Evolutionary conservation across 345 rosid species (phyloP).

Genomic region (Acer campestre): DNA sequence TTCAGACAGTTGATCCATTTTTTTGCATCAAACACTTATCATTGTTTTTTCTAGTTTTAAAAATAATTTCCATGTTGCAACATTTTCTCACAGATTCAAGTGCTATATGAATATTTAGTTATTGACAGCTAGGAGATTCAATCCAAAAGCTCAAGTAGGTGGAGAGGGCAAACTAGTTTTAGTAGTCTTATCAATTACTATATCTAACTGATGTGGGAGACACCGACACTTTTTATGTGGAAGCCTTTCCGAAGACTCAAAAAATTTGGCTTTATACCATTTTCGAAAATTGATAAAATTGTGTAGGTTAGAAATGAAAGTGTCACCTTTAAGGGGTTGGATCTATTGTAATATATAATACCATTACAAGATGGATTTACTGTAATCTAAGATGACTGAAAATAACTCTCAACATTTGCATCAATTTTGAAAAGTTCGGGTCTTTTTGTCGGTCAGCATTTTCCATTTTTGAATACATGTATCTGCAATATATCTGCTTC

Average conservation of each 20-base stretch:
- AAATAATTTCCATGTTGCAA: not conserved
- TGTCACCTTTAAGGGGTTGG: not conserved
- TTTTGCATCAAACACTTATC: not conserved
- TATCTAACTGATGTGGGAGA: not conserved
- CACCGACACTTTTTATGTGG: not conserved
- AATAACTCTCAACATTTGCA: not conserved
- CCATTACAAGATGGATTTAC: not conserved
- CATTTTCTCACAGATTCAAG: not conserved
- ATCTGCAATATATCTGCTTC: constrained; percentile 11
- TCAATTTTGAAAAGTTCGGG: not conserved
- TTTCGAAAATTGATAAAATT: not conserved
- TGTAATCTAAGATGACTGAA: not conserved
- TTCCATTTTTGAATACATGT: not conserved
- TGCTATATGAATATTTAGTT: constrained; percentile 3
- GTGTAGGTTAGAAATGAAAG: not conserved
- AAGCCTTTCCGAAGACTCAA: not conserved
- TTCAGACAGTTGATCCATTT: not conserved
- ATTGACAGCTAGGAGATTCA: not conserved
- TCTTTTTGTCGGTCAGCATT: not conserved
- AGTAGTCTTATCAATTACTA: not conserved
- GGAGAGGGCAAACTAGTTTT: not conserved
- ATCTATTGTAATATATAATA: not conserved
- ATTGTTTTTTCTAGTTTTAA: not conserved
- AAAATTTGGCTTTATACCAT: not conserved
- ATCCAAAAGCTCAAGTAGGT: not conserved